These are phyloP conservation scores for Aspergillus proliferans DNA, from an alignment of 2,329 filamentous ascomycete species.

Conservation along the genomic window DNA sequence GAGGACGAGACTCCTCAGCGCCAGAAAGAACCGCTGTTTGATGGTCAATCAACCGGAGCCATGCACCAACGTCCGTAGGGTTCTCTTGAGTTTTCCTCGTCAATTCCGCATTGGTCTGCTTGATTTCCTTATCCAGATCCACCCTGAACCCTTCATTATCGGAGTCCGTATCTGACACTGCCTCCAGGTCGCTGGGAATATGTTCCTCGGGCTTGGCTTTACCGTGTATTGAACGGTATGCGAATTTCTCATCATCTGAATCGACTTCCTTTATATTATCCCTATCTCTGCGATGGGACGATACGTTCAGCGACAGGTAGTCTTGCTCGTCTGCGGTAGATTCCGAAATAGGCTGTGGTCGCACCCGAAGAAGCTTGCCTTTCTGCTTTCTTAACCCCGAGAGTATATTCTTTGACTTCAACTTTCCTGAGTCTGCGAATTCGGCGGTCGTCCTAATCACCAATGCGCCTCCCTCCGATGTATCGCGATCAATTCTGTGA, in stretches of 20 bases:
- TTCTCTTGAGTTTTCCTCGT: conserved; percentile 57
- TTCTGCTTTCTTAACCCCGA: conserved; percentile 20
- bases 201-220: conserved; percentile 49
- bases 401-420: conserved; percentile 38
- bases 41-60: conserved; percentile 72
- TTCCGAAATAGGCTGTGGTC: conserved; percentile 12
- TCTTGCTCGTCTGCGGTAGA: conserved; percentile 21
- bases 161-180: conserved; percentile 44
- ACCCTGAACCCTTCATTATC: conserved; percentile 33
- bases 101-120: conserved; percentile 48
- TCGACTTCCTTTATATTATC: conserved; percentile 22
- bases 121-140: conserved; percentile 41
- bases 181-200: conserved; percentile 43
- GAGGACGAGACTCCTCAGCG: conserved; percentile 26
- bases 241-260: conserved; percentile 46
- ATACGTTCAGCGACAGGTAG: conserved; percentile 25
- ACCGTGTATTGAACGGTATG: conserved; percentile 61
- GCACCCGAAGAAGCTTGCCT: conserved; percentile 20
- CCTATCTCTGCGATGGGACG: conserved; percentile 36
- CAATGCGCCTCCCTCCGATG: conserved; percentile 36
- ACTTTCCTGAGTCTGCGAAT: conserved; percentile 40
- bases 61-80: conserved; percentile 63
- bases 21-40: conserved; percentile 63
- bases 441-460: conserved; percentile 28
- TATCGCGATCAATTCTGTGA: conserved; percentile 61